Evolutionary conservation across 2,329 filamentous ascomycete species (phyloP).

Genomic region (Colletotrichum orchidophilum): DNA sequence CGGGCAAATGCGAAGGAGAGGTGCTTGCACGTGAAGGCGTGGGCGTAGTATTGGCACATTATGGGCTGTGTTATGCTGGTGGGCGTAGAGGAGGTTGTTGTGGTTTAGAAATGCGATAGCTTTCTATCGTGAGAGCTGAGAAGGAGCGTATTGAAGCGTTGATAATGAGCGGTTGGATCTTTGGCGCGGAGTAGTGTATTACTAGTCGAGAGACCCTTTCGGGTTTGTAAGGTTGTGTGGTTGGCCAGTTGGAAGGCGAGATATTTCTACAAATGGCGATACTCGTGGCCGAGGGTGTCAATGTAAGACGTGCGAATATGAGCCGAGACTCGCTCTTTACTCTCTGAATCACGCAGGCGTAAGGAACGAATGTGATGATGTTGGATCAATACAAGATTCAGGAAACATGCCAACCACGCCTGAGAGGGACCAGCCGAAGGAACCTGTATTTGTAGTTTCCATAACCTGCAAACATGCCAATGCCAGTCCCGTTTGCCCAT

Average conservation of each 20-base stretch:
- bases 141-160: no score
- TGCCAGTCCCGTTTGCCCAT: neutral
- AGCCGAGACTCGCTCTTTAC: neutral
- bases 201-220: neutral
- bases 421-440: no score
- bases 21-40: constrained; percentile 48
- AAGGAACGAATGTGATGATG: neutral
- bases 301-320: neutral
- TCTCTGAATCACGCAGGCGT: neutral
- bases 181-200: neutral
- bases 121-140: no score
- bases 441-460: constrained; percentile 20
- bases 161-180: neutral
- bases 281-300: neutral
- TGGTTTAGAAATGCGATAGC: neutral
- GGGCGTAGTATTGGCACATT: constrained; percentile 52
- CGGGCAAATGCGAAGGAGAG: constrained; percentile 45
- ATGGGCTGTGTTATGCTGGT: neutral
- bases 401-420: neutral
- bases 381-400: neutral
- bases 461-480: neutral
- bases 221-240: neutral
- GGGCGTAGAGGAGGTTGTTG: no score
- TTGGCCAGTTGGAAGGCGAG: neutral
- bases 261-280: neutral